Base-by-base conservation (phyloP, 1,139 yeast species). In the Kurtzmaniella quercitrusa region DNA sequence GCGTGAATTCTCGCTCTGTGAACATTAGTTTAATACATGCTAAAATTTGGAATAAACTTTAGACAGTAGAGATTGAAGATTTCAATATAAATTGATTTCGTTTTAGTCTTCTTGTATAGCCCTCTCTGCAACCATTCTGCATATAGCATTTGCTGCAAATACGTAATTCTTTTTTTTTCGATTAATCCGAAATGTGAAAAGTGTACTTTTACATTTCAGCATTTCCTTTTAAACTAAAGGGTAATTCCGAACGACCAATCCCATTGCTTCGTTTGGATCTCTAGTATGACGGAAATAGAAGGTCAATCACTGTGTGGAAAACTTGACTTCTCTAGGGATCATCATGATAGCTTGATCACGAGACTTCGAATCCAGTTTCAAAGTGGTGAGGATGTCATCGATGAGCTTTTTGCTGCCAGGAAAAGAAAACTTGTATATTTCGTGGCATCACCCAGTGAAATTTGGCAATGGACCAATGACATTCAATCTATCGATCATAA, bases 401-500 rank as follows among this genome's bases (percentile, higher is more conserved):
- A 42, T 4, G 47, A 40, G 1, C 33, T 63, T 8, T 50, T 51
- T 28, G 44, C 43, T 4, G 57, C 56, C 5, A 51, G 64, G 38
- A 43, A 46, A 34, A 34, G 46, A 5, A 68, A 64, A 44, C 40
- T 50, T n/a, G 20, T 43, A 16, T 51, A 52, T 39, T 64, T 60
- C 42, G 37, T 57, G 26, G 46, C 60, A 2, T 41, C 53, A 2
- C 53, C 49, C 5, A 38, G 38, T 3, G 72, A 69, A 34, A 47
- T 64, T 2, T 48, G 54, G 7, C 54, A 56, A 8, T 66, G 67
- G 60, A 36, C 61, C 3, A 54, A 55, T 32, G 67, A 60, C 38
- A 43, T 67, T 5, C 40, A 50, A 16, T 19, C 42, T 2, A 45
- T 62, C 5, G 47, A 47, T 1, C 57, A 58, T 38, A 44, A 39